Base-by-base conservation (phyloP, 805 yeast genomes). In the Lipomyces sp. region DNA sequence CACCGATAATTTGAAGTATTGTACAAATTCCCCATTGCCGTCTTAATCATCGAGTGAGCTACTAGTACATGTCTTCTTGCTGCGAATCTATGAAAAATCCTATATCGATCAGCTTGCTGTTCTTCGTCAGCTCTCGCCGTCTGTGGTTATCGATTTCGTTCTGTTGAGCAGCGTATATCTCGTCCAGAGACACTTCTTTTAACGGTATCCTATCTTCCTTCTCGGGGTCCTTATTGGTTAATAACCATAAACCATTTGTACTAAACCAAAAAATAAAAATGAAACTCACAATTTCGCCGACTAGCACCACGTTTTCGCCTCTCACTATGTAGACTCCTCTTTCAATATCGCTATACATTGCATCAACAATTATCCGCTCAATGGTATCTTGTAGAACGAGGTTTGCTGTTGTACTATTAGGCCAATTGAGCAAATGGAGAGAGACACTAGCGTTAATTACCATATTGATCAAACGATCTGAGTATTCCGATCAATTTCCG, bases 381-480 rank as follows among this genome's bases (percentile, higher is more conserved):
- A 87, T 81, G 18, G 97, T 87, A 76, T 93, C 97, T 78, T 95
- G 98, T 69, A 95, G 81, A 51, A 95, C 97, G 74, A 95, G 82
- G 79, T 94, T 94, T 67, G 96, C 93, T 78, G 42, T 29, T 11
- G 51, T 24, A 33, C 6, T 13, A 29, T 60, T n/a, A 55, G 53
- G 18, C 39, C 2, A 7, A 10, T 15, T 15, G 32, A 18, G 30
- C 13, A 4, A 53, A 34, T 13, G 7, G n/a, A n/a, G 45, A 18
- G 32, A 24, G 5, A 15, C 11, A 29, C 24, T 24, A 24, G 24
- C 24, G 11, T 39, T 39, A 74, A 77, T 39, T 65, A 74, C 85
- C 90, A 77, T 88, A 95, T 78, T 94, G 98, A 80, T 95, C 99
- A 78, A 94, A 95, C 1, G 98, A 92, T 77, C 99, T 85, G 71